Conservation (phyloP, 2,329 filamentous ascomycete species). For the Gremmenia infestans region DNA sequence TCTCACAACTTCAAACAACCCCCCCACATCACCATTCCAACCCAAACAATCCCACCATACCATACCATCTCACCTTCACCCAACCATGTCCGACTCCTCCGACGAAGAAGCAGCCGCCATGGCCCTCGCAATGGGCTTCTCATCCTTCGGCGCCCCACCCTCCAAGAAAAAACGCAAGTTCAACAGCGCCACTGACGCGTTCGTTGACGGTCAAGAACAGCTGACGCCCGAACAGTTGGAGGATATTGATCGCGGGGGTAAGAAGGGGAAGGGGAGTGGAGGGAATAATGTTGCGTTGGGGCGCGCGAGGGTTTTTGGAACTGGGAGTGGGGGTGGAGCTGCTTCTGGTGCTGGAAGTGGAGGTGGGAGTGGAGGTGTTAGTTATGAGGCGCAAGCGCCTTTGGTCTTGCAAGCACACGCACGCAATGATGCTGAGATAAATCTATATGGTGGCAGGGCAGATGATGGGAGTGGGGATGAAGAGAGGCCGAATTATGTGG, state of each 20-base stretch:
- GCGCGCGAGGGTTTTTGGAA: constrained; percentile 23
- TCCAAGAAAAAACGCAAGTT: constrained; percentile 62
- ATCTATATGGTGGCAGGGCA: constrained; percentile 20
- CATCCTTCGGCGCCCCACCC: constrained; percentile 58
- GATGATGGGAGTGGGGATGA: constrained; percentile 8
- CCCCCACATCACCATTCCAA: too few relatives aligned
- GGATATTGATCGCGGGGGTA: constrained; percentile 28
- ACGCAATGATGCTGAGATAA: constrained; percentile 22
- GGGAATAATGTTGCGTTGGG: constrained; percentile 29
- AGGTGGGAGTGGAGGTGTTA: background rate
- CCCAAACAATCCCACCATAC: too few relatives aligned
- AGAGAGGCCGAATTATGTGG: constrained; percentile 19
- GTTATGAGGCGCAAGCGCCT: background rate
- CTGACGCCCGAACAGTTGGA: constrained; percentile 10
- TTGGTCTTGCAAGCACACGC: background rate
- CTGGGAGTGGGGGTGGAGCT: background rate
- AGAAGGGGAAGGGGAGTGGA: constrained; percentile 31
- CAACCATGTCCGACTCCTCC: too few relatives aligned
- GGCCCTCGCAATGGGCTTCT: constrained; percentile 60
- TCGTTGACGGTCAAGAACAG: constrained; percentile 35
- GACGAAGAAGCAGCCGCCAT: too few relatives aligned
- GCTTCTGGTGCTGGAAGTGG: constrained; percentile 6
- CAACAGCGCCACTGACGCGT: constrained; percentile 51
- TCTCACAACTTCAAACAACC: too few relatives aligned
- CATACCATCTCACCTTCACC: too few relatives aligned